phyloP scores from a whole-genome alignment of 169 alveolate species.

The Eimeria acervulina region DNA sequence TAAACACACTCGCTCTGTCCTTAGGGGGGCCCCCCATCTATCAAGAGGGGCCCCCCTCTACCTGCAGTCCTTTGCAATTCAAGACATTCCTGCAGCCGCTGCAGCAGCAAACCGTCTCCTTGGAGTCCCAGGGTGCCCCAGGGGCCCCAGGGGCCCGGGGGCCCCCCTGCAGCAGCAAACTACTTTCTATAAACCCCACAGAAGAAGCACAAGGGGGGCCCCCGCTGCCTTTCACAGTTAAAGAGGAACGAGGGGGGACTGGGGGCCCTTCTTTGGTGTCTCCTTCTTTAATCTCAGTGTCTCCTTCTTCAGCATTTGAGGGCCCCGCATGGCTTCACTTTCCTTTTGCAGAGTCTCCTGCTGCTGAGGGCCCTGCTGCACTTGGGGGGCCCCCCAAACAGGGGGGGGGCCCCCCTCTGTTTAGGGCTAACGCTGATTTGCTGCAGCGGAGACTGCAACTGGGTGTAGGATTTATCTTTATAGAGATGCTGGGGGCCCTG shows the following conservation, averaged over 20 bases:
- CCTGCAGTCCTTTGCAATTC: not conserved
- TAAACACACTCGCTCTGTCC: not conserved
- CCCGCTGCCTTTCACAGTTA: not conserved
- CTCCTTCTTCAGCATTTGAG: not conserved
- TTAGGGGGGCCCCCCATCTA: not conserved
- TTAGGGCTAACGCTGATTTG: not conserved
- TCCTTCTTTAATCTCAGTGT: not conserved
- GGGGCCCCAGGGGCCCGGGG: not conserved
- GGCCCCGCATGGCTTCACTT: not conserved
- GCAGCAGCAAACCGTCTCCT: not conserved
- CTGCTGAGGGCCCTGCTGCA: not conserved
- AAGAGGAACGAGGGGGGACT: too few relatives aligned
- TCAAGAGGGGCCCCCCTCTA: not conserved
- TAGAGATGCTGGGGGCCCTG: slow-evolving; percentile 48
- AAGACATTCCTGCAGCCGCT: not conserved
- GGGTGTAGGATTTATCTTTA: not conserved
- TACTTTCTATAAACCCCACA: too few relatives aligned
- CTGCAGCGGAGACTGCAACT: slow-evolving; percentile 7
- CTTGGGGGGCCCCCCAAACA: not conserved
- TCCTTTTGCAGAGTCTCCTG: not conserved
- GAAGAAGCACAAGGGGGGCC: too few relatives aligned
- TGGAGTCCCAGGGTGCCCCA: not conserved
- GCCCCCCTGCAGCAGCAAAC: slow-evolving; percentile 2
- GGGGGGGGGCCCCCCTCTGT: not conserved
- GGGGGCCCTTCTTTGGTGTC: not conserved